Evolutionary conservation across 1,284 basidiomycete genomes (phyloP), one percentile per base, ranked within the genome.

Genomic region (Ustilago xerochloae): DNA sequence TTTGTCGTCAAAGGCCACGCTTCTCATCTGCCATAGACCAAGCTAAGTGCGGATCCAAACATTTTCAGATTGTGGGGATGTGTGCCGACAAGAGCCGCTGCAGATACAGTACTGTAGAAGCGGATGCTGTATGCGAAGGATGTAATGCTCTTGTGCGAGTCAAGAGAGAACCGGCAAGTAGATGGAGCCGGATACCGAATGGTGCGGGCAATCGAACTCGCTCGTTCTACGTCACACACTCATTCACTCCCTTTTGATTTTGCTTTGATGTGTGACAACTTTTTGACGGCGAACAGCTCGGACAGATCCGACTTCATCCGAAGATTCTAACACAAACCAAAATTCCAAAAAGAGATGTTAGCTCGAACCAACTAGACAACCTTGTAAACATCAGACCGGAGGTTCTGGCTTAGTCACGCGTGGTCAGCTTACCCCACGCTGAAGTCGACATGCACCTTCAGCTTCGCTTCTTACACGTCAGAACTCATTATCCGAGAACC

Each of bases 261-360:
- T 41, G 38, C 4, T 33, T 15, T n/a, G n/a, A n/a, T n/a, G n/a
- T n/a, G n/a, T n/a, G n/a, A n/a, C n/a, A n/a, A n/a, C n/a, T n/a
- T n/a, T n/a, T n/a, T n/a, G n/a, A 35, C 16, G 33, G 33, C 33
- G 33, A 35, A 35, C n/a, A n/a, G n/a, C n/a, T n/a, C n/a, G n/a
- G n/a, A n/a, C n/a, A n/a, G n/a, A 6, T 63, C 61, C 61, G 61
- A 45, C 39, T 57, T 63, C 48, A 35, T 56, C 61, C 61, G 61
- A 62, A 56, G 48, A 9, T 32, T 12, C n/a, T n/a, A 12, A 28
- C 6, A 18, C 43, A 43, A 43, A 43, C 22, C 6, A 24, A 4
- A 20, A 13, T 4, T 24, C 10, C 12, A 13, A 12, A 15, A 15
- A 9, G n/a, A 4, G n/a, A 9, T n/a, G 7, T 43, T 26, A 43